These are phyloP conservation scores for Pisolithus thermaeus DNA, from an alignment of 1,284 basidiomycete genomes.

Conservation along the genomic window DNA sequence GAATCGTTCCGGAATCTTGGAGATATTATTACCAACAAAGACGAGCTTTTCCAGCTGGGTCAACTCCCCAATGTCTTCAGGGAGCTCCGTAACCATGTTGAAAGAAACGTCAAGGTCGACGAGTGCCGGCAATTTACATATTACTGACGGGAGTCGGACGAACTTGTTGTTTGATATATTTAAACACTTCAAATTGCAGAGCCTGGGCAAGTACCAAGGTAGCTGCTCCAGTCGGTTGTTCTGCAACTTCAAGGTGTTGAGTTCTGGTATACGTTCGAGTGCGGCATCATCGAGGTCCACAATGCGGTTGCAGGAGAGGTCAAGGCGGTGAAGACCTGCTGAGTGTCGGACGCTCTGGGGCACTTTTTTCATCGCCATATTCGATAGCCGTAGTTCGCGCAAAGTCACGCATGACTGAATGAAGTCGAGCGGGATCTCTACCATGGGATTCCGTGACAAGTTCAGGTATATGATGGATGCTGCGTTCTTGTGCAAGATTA, in stretches of 20 bases:
- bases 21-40: constrained; percentile 85
- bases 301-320: constrained; percentile 93
- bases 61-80: constrained; percentile 75
- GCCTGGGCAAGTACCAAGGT: constrained; percentile 78
- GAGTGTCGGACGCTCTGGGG: constrained; percentile 82
- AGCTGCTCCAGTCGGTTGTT: constrained; percentile 91
- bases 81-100: constrained; percentile 83
- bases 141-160: constrained; percentile 69
- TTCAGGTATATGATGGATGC: constrained; percentile 85
- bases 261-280: constrained; percentile 71
- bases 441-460: constrained; percentile 92
- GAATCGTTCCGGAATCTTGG: constrained; percentile 69
- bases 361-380: constrained; percentile 93
- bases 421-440: constrained; percentile 96
- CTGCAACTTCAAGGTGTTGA: constrained; percentile 76
- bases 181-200: constrained; percentile 70
- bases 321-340: constrained; percentile 73
- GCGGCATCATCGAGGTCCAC: constrained; percentile 84
- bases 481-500: constrained; percentile 84
- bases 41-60: constrained; percentile 70
- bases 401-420: constrained; percentile 85
- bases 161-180: constrained; percentile 99
- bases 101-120: constrained; percentile 93
- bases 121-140: constrained; percentile 72
- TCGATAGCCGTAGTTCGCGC: constrained; percentile 83